Percentiles rank a stretch among this genome's conserved stretches.
Conservation (phyloP, 768 basidiomycete species). For the Podaxis mareebaensis region DNA sequence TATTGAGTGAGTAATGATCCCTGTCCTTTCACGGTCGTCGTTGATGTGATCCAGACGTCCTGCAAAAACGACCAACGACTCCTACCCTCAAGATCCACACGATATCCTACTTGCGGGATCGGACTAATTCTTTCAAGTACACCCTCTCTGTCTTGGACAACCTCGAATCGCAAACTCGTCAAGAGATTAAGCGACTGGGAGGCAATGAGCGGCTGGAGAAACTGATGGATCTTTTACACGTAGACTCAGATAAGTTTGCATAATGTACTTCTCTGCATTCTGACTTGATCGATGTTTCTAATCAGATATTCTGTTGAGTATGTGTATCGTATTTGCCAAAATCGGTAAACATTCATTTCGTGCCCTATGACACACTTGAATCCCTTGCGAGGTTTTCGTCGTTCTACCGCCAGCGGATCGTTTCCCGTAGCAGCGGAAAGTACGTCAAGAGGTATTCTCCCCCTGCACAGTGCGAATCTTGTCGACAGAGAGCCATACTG, state of each 20-base stretch:
- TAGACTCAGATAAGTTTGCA: constrained; percentile 28
- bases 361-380: too few species aligned
- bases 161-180: constrained; percentile 66
- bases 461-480: neutral
- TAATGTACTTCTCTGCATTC: neutral
- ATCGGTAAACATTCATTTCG: too few species aligned
- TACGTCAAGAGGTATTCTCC: neutral
- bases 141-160: constrained; percentile 67
- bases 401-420: neutral
- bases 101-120: constrained; percentile 73
- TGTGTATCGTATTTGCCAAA: too few species aligned
- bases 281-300: neutral
- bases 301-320: neutral
- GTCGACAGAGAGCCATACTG: neutral
- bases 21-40: neutral
- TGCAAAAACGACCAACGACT: constrained; percentile 84
- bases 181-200: constrained; percentile 72
- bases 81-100: constrained; percentile 79
- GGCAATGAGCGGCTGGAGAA: constrained; percentile 68
- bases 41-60: constrained; percentile 57
- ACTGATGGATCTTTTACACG: constrained; percentile 54
- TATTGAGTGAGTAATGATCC: constrained; percentile 67
- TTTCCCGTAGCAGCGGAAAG: neutral
- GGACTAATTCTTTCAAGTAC: constrained; percentile 87
- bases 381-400: too few species aligned